Evolutionary conservation across 352 stramenopile genomes (phyloP), one percentile per base, ranked within the genome.

Genomic region (Globisporangium ultimum): DNA sequence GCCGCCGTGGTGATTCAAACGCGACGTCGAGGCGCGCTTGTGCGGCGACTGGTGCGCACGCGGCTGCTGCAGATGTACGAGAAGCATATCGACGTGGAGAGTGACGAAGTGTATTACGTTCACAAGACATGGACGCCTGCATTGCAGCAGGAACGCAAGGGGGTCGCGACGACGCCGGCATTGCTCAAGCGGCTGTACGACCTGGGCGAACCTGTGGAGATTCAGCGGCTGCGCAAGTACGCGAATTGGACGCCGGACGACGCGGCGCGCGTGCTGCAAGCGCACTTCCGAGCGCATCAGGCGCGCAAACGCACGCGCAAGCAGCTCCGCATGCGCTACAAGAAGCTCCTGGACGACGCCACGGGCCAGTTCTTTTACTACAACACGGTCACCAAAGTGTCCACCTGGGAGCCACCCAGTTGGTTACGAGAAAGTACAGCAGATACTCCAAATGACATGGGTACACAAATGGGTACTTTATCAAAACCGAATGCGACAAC

Each of bases 301-400:
- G 75, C 70, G 17, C 65, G 76, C 0, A 59, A 86, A 12, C 69
- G 71, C 17, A 60, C 84, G 36, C 56, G 66, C 20, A 58, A 63
- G 17, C 71, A 80, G 42, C 57, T 89, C 15, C 70, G 73, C 6
- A 76, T 77, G 18, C 74, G 77, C 32, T 81, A 84, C 43, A 82
- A 78, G 28, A 82, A 76, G 58, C 67, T 91, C 20, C 72, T 78
- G 21, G 84, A 93, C 49, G 67, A 78, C 5, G 58, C 46, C 18
- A 74, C 74, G 11, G 71, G 74, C 0, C 56, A 78, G 40, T 76
- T 65, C 48, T 93, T 84, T 61, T 93, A 88, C 68, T 89, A 89
- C 69, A 88, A 93, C 53, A 70, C 64, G 11, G 67, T 81, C 47
- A 92, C 82, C 8, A 83, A 88, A 34, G 63, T 85, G 36, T 87